Percentiles rank a stretch among this genome's conserved stretches.
phyloP scores from a whole-genome alignment of 352 stramenopile genomes.

The Phytopythium delawarense region DNA sequence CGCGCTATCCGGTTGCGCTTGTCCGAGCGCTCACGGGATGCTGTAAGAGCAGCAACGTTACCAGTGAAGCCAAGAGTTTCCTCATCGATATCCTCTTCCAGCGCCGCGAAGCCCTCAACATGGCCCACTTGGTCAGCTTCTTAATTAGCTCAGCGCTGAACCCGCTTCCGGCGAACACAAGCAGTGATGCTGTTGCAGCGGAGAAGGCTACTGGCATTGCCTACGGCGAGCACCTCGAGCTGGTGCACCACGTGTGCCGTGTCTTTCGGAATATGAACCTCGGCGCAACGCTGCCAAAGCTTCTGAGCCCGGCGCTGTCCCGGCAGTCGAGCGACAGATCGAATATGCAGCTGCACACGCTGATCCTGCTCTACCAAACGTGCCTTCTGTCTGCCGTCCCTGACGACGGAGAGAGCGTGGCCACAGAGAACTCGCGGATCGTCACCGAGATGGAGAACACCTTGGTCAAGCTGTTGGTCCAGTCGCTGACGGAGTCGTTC shows the following conservation, averaged over 20 bases:
- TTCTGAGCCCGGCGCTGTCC: constrained; percentile 57
- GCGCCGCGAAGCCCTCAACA: constrained; percentile 51
- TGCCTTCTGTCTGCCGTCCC: constrained; percentile 34
- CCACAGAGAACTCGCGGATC: neutral
- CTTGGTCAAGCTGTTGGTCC: constrained; percentile 17
- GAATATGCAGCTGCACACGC: constrained; percentile 47
- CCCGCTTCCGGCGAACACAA: constrained; percentile 4
- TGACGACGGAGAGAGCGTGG: constrained; percentile 4
- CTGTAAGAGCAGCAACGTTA: constrained; percentile 62
- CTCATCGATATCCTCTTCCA: constrained; percentile 79
- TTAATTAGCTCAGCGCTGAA: constrained; percentile 67
- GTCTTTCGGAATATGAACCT: constrained; percentile 66
- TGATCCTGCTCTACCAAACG: constrained; percentile 53
- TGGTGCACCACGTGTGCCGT: constrained; percentile 62
- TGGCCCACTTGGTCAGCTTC: constrained; percentile 78
- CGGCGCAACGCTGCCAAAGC: constrained; percentile 59
- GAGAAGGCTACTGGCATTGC: constrained; percentile 9
- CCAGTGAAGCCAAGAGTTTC: constrained; percentile 75
- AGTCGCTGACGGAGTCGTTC: constrained; percentile 4
- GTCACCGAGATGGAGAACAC: constrained; percentile 36
- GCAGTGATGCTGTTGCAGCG: constrained; percentile 7
- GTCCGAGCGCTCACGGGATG: constrained; percentile 68
- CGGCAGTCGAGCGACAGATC: constrained; percentile 35
- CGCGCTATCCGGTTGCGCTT: constrained; percentile 58
- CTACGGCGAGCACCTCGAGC: constrained; percentile 41